Evolutionary conservation across 2,329 filamentous ascomycete species (phyloP), one percentile per base, ranked within the genome.

Genomic region (Fusarium veterinarium): DNA sequence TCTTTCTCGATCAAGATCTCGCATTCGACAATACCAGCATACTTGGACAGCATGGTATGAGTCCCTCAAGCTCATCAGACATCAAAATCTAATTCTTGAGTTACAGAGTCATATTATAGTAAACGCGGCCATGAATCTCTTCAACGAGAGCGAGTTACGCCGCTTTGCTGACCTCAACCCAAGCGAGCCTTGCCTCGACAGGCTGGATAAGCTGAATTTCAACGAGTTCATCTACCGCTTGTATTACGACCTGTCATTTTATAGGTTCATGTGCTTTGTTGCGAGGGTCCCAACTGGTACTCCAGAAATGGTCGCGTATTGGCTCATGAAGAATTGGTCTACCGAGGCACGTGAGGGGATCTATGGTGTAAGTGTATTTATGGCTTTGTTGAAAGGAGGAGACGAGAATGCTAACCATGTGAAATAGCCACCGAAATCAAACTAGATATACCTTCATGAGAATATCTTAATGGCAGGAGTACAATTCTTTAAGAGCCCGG

Each of bases 351-450:
- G 33, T 4, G 13, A 38, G 33, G 9, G 16, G 9, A 19, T 28
- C 19, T 28, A 52, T 5, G 19, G 13, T 9, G 33, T 20, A 52
- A 52, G 33, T 52, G n/a, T 0, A 28, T 38, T 17, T 25, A 52
- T 8, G 33, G 23, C 3, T 8, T 38, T 52, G 2, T 38, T 13
- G 3, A 8, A 10, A 9, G 23, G 5, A 17, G 12, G 33, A 12
- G 11, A 12, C 10, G 1, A 20, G 5, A 6, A 20, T 28, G 17
- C 33, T 52, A 3, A 38, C 2, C 0, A 3, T 33, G 12, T 8
- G 3, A 8, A 23, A 51, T 23, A 51, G 30, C 11, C 17, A 33
- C 11, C 16, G 30, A 14, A 5, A 8, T 28, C 8, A 28, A 28
- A 28, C 4, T 30, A 3, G 20, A 49, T 33, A 35, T 35, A 35